Conservation (phyloP, 2,329 filamentous ascomycete species). For the Neocatenulostroma microsporum region DNA sequence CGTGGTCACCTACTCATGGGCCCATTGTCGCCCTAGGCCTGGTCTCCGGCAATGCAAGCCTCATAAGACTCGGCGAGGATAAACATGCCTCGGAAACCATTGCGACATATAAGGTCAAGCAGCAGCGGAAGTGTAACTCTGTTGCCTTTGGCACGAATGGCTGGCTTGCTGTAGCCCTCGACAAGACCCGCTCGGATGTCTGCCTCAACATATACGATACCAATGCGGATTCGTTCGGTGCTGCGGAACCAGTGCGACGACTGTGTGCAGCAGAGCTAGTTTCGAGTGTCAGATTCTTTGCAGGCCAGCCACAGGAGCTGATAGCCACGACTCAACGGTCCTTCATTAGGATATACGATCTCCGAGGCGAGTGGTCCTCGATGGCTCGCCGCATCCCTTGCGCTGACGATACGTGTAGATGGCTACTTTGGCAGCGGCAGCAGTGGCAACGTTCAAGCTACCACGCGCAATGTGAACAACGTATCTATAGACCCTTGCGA, state of each 20-base stretch:
- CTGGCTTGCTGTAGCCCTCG: slow-evolving; percentile 68
- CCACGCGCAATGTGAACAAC: slow-evolving; percentile 56
- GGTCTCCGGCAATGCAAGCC: slow-evolving; percentile 64
- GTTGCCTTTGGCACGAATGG: slow-evolving; percentile 69
- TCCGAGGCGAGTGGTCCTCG: slow-evolving; percentile 58
- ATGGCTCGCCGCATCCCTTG: background rate
- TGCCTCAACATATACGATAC: slow-evolving; percentile 80
- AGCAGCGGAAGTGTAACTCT: slow-evolving; percentile 70
- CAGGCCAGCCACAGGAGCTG: slow-evolving; percentile 65
- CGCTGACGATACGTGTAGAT: slow-evolving; percentile 10
- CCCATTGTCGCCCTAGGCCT: slow-evolving; percentile 69
- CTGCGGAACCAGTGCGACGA: slow-evolving; percentile 44
- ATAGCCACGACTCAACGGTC: slow-evolving; percentile 69
- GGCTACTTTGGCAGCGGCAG: slow-evolving; percentile 16
- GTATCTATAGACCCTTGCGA: slow-evolving; percentile 72
- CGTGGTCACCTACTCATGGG: slow-evolving; percentile 55
- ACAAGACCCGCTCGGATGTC: slow-evolving; percentile 72
- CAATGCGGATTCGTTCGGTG: slow-evolving; percentile 49
- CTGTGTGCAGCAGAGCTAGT: slow-evolving; percentile 62
- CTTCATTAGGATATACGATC: slow-evolving; percentile 67
- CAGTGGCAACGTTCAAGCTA: slow-evolving; percentile 34
- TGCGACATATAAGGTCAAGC: slow-evolving; percentile 64
- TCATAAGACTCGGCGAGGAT: slow-evolving; percentile 59
- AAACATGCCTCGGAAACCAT: slow-evolving; percentile 30
- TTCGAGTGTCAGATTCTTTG: slow-evolving; percentile 74